phyloP scores from a whole-genome alignment of 2,329 filamentous ascomycete genomes.

The Plenodomus biglobosus region DNA sequence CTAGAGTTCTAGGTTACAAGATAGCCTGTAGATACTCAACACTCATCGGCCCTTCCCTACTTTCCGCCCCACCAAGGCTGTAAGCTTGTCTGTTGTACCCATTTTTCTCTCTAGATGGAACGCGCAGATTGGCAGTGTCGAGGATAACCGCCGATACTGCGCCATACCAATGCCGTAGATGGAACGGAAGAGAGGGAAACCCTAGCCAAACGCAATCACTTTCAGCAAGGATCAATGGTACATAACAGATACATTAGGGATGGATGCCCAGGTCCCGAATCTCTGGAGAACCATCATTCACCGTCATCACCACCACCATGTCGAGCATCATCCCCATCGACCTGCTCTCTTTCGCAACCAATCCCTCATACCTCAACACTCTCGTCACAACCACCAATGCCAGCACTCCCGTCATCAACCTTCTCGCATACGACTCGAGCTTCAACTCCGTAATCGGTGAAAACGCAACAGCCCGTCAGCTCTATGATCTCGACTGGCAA shows the following conservation, averaged over 20 bases:
- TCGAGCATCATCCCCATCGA: slow-evolving; percentile 36
- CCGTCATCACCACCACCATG: slow-evolving; percentile 20
- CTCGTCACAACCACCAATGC: slow-evolving; percentile 30
- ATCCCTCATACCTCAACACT: slow-evolving; percentile 32
- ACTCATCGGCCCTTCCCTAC: not conserved
- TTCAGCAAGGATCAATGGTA: not conserved
- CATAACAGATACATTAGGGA: slow-evolving; percentile 1
- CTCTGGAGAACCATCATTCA: slow-evolving; percentile 5
- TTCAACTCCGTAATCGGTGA: slow-evolving; percentile 39
- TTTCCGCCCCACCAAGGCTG: not conserved
- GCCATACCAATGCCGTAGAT: not conserved
- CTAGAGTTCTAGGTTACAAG: too few species aligned
- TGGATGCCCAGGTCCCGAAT: slow-evolving; percentile 3
- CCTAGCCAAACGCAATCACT: not conserved
- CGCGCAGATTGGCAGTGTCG: not conserved
- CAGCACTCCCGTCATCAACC: slow-evolving; percentile 39
- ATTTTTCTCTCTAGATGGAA: not conserved
- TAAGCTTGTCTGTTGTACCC: not conserved
- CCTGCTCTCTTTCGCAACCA: slow-evolving; percentile 35
- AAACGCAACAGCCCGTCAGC: slow-evolving; percentile 35
- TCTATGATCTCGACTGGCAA: slow-evolving; percentile 34
- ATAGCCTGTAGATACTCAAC: not conserved
- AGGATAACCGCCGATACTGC: not conserved
- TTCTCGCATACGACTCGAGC: slow-evolving; percentile 43
- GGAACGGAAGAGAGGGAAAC: not conserved